Evolutionary conservation across 1,139 yeast genomes (phyloP), one percentile per base, ranked within the genome.

Genomic region (Magnusiomyces suaveolens): DNA sequence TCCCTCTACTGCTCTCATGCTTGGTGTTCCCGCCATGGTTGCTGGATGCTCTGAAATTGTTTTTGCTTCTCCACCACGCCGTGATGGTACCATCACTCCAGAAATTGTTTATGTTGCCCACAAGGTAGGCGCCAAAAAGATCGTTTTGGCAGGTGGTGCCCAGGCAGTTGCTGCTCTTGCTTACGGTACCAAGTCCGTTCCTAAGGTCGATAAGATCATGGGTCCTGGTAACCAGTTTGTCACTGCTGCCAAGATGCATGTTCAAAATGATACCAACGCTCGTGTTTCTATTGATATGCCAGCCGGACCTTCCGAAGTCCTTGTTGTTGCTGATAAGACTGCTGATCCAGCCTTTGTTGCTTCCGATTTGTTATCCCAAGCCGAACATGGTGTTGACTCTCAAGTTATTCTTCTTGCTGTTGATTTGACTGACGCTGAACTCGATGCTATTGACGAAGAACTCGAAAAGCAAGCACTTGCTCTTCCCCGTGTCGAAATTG

Each of bases 221-320:
- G 99, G 99, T 53, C 99, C 99, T 24, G 99, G 98, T 58, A 92
- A 92, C 73, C 99, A 92, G 73, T 92, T 94, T 69, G 99, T 92
- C 55, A 92, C 99, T 26, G 98, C 98, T 52, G 99, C 98, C 46
- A 92, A 92, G 75, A 94, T 94, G 98, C 76, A 86, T 68, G 95
- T 94, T 49, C 94, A 90, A 64, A 94, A 94, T 67, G 98, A 92
- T 67, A 87, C 97, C 2, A 86, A 84, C 62, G 97, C 98, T 1
- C 75, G 89, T 63, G 94, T 96, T 66, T 86, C 96, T 38, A 94
- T 92, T 63, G 99, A 92, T 70, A 90, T 92, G 97, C 99, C 99
- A 50, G 99, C 99, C 25, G 99, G 99, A 3, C 99, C 99, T 29
- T 86, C 96, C 54, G 99, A 92, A 72, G 99, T 92, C 18, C 77